Conservation (phyloP, 257 asterid species). For the Petunia secreta region DNA sequence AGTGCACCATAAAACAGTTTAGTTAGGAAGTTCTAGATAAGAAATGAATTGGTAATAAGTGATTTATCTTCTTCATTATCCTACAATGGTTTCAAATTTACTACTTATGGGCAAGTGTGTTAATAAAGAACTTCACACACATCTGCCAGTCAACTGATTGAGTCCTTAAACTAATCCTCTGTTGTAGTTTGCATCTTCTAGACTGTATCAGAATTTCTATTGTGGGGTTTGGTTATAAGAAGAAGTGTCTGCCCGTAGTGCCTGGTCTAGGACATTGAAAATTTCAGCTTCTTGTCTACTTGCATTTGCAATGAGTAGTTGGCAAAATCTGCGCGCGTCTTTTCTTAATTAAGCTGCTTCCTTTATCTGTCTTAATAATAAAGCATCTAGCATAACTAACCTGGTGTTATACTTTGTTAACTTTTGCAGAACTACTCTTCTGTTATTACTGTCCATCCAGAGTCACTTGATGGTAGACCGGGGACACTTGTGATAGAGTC, state of each 20-base stretch:
- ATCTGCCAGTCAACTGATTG: background rate
- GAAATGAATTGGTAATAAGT: background rate
- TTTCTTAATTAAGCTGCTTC: conserved; percentile 12
- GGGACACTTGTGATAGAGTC: conserved; percentile 77
- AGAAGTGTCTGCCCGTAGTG: background rate
- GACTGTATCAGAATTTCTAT: background rate
- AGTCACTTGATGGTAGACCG: conserved; percentile 55
- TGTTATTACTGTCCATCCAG: conserved; percentile 65
- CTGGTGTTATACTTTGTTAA: background rate
- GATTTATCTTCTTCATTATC: background rate
- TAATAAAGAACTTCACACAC: background rate
- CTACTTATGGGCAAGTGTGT: background rate
- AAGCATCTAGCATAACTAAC: conserved; percentile 12
- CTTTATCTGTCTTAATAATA: background rate
- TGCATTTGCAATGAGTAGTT: background rate
- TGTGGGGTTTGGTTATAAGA: background rate
- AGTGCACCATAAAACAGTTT: background rate
- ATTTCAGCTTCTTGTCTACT: background rate
- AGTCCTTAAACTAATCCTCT: background rate
- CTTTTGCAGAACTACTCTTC: conserved; percentile 85
- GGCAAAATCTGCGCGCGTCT: background rate
- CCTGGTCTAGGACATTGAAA: background rate
- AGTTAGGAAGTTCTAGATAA: background rate
- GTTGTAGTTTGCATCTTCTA: background rate
- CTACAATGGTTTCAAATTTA: background rate